Base-by-base conservation (phyloP, 2,329 filamentous ascomycete species). In the Monosporascus sp. region DNA sequence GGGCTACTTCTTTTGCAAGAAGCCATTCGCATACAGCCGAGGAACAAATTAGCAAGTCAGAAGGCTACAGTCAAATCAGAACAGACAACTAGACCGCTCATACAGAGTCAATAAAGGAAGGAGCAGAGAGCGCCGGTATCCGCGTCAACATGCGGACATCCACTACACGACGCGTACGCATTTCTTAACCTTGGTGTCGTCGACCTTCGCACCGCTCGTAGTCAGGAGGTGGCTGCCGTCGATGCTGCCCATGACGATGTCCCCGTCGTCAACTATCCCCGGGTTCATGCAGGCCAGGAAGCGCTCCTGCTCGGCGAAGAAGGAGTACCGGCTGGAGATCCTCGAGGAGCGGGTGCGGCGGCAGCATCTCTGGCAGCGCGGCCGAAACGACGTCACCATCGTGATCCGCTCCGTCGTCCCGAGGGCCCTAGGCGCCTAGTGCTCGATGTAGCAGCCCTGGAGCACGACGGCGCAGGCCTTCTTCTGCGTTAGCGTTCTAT, bases 381-480 rank as follows among this genome's bases (percentile, higher is more conserved):
- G 82, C 9, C 85, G 76, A 70, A 86, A 86, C 4, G 81, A 82
- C 0, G 84, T 88, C 49, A 88, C 82, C 70, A 84, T 83, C 44
- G 75, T 81, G 67, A 24, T 85, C 36, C 84, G 78, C 65, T 87
- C 84, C 24, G 76, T 75, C 5, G 74, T 74, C 18, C 82, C 81
- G 1, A 82, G 68, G 9, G 83, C 80, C 14, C 76, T 78, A 18
- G 85, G 73, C 1, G 84, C 85, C 54, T 81, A 77, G 64, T 88
- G 84, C 57, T 82, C 78, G 55, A 88, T 84, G 68, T 87, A 86
- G 22, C 84, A 75, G 17, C 84, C 85, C 65, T 88, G 84, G 42
- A 87, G 72, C n/a, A 87, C 74, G 1, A 86, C 80, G 3, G 81
- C 83, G 49, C 76, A 81, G 17, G 82, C 83, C 81, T 84, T 58